Evolutionary conservation across 805 yeast species (phyloP), one percentile per base, ranked within the genome.

Genomic region (Lachancea kluyveri): DNA sequence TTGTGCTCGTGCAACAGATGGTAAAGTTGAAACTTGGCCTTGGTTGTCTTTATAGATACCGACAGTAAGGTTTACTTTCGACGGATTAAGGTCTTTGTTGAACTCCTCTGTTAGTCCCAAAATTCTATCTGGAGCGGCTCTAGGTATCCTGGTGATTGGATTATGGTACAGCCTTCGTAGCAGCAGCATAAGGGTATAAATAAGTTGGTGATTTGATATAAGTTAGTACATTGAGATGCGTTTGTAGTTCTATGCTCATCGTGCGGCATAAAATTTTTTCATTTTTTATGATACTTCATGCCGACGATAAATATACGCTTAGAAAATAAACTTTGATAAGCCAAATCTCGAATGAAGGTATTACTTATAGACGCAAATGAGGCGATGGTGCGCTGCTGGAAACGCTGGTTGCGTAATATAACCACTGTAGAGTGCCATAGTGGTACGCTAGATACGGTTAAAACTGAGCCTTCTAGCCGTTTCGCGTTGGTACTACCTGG

Each of bases 111-210:
- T 72, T 46, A 86, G 71, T 21, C 95, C 86, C 43, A 80, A 60
- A 52, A 87, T 86, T 47, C 87, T 85, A 60, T 87, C 96, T 11
- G 95, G 86, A 28, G 94, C 92, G 6, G 84, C 85, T 44, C 57
- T 61, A 21, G 64, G 65, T 19, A 70, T 68, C 14, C 31, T 28
- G 11, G 20, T 22, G 7, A 48, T 33, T 2, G 36, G 27, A 10
- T 27, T 10, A n/a, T 27, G 22, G 23, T 23, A 13, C 21, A 8
- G 21, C 9, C 21, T 19, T 19, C 21, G 21, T 8, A 19, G 21
- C 8, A 8, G 21, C 8, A 19, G 21, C 21, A n/a, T n/a, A n/a
- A n/a, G n/a, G n/a, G n/a, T n/a, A n/a, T n/a, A n/a, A n/a, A n/a
- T n/a, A n/a, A n/a, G n/a, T n/a, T n/a, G n/a, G n/a, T n/a, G n/a